Conservation (phyloP, 768 basidiomycete species). For the Kwoniella botswanensis region DNA sequence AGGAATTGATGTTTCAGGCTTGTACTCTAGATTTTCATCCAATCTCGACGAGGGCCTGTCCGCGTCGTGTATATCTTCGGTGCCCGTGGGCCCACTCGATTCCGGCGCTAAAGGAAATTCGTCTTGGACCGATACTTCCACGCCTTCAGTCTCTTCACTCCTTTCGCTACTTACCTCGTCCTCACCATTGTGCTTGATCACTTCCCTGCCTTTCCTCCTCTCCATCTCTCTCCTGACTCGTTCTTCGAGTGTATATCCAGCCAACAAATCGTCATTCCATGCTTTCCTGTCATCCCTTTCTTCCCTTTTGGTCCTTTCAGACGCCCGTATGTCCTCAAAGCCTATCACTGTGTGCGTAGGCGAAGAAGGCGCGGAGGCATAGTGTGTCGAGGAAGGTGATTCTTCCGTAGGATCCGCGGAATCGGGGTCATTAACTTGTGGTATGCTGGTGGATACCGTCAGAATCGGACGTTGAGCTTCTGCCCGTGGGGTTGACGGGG, state of each 20-base stretch:
- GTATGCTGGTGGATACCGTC: constrained; percentile 11
- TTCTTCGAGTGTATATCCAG: constrained; percentile 50
- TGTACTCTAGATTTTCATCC: too few relatives aligned
- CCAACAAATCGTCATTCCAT: constrained; percentile 54
- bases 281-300: constrained; percentile 42
- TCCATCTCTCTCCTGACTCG: constrained; percentile 43
- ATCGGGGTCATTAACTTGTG: not conserved
- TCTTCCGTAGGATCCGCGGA: constrained; percentile 1
- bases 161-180: not conserved
- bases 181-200: not conserved
- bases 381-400: constrained; percentile 30
- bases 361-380: constrained; percentile 36
- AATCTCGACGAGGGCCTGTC: too few relatives aligned
- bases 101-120: not conserved
- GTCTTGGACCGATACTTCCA: not conserved
- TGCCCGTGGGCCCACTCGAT: not conserved
- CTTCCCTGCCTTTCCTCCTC: constrained; percentile 30
- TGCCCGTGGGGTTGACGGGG: constrained; percentile 12
- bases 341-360: constrained; percentile 27
- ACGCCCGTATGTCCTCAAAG: not conserved
- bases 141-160: not conserved
- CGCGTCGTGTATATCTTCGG: too few relatives aligned
- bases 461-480: constrained; percentile 4
- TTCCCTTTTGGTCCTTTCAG: constrained; percentile 12
- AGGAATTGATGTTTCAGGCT: too few relatives aligned